Conservation (phyloP, 2,329 filamentous ascomycete genomes). For the Hypoxylon sp. region DNA sequence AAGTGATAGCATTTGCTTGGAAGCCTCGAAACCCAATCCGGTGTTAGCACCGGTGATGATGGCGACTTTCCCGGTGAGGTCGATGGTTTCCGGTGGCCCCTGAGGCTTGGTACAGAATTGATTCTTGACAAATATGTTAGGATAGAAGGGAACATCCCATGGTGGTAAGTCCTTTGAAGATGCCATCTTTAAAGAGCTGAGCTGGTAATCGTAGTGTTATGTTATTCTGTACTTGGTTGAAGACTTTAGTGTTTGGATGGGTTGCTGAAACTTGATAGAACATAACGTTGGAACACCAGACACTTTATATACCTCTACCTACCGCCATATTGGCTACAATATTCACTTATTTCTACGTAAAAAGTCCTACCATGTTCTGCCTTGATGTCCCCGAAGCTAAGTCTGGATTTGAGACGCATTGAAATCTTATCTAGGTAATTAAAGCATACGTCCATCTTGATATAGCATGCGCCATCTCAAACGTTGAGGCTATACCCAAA, state of each 20-base stretch:
- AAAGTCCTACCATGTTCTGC: background rate
- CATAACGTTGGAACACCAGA: background rate
- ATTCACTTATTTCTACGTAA: constrained; percentile 5
- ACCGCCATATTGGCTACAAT: background rate
- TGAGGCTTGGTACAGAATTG: constrained; percentile 34
- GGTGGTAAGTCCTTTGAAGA: constrained; percentile 39
- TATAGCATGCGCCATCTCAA: constrained; percentile 5
- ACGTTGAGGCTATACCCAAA: constrained; percentile 32
- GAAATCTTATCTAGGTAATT: constrained; percentile 18
- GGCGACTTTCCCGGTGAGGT: constrained; percentile 58
- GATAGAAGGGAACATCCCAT: constrained; percentile 33
- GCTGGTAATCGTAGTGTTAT: background rate
- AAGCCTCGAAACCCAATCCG: constrained; percentile 65
- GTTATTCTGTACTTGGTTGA: background rate
- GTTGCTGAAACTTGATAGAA: background rate
- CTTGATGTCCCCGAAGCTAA: background rate
- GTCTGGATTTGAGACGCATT: background rate
- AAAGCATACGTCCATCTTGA: constrained; percentile 7
- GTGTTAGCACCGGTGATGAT: constrained; percentile 66
- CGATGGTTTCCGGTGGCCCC: constrained; percentile 21
- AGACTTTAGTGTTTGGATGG: background rate
- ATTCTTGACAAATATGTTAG: constrained; percentile 31
- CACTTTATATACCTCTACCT: constrained; percentile 11
- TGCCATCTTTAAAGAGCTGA: constrained; percentile 16
- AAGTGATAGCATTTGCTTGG: constrained; percentile 58